phyloP scores from a whole-genome alignment of 1,284 basidiomycete species.

The Cutaneotrichosporon cyanovorans region DNA sequence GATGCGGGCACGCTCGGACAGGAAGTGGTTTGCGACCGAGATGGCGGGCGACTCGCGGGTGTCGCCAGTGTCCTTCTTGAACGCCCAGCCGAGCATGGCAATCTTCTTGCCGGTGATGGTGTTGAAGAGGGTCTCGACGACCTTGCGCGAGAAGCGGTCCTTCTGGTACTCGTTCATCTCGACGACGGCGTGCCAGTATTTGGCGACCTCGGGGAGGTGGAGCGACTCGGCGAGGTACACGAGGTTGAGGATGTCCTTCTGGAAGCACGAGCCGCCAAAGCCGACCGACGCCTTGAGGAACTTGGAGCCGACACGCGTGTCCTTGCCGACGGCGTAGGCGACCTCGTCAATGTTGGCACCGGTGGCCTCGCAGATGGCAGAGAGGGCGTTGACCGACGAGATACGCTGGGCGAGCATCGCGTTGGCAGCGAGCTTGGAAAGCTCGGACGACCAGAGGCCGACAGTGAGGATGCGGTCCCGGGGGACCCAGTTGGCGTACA shows the following conservation, averaged over 20 bases:
- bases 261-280: slow-evolving; percentile 99
- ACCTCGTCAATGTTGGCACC: slow-evolving; percentile 99
- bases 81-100: slow-evolving; percentile 82
- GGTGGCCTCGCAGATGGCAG: slow-evolving; percentile 98
- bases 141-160: slow-evolving; percentile 74
- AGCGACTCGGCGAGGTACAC: slow-evolving; percentile 93
- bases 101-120: slow-evolving; percentile 76
- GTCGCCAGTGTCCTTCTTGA: slow-evolving; percentile 95
- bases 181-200: slow-evolving; percentile 93
- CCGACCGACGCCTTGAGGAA: slow-evolving; percentile 75
- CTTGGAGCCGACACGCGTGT: slow-evolving; percentile 86
- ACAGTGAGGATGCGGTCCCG: slow-evolving; percentile 79
- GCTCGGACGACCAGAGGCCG: slow-evolving; percentile 96
- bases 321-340: slow-evolving; percentile 85
- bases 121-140: slow-evolving; percentile 94
- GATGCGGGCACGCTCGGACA: slow-evolving; percentile 76
- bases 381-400: slow-evolving; percentile 94
- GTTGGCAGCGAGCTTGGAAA: slow-evolving; percentile 97
- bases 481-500: slow-evolving; percentile 96
- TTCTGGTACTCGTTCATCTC: slow-evolving; percentile 97
- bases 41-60: slow-evolving; percentile 97
- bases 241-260: slow-evolving; percentile 97
- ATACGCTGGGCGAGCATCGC: slow-evolving; percentile 98
- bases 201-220: slow-evolving; percentile 93
- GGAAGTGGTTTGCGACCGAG: slow-evolving; percentile 88